These are phyloP conservation scores for Quercus glauca DNA, from an alignment of 306 rosid genomes.

Conservation along the genomic window DNA sequence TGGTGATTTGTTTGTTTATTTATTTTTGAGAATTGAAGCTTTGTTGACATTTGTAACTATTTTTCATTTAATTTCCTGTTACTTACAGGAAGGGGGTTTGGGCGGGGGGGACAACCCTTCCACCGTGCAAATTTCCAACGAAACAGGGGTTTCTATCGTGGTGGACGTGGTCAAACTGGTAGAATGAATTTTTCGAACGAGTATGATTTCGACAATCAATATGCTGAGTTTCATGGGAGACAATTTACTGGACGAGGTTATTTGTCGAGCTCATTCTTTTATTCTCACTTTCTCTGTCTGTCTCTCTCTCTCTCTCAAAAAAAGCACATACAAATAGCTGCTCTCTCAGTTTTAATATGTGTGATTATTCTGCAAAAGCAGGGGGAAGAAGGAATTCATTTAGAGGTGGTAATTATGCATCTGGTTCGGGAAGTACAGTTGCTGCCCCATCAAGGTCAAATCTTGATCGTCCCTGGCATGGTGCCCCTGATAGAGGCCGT, in stretches of 20 bases:
- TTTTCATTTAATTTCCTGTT: conserved; percentile 2
- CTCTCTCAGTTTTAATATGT: background rate
- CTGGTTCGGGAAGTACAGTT: conserved; percentile 35
- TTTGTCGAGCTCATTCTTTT: conserved; percentile 16
- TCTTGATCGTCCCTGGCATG: conserved; percentile 50
- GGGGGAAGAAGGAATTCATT: conserved; percentile 47
- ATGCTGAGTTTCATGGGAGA: conserved; percentile 52
- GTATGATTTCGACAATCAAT: conserved; percentile 26
- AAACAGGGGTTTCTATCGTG: conserved; percentile 43
- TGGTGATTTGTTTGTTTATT: conserved; percentile 32
- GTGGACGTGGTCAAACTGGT: conserved; percentile 49
- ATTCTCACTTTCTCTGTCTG: background rate
- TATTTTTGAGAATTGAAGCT: conserved; percentile 17
- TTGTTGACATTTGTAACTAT: conserved; percentile 5
- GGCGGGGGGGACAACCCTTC: conserved; percentile 42
- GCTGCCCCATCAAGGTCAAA: conserved; percentile 53
- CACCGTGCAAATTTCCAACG: conserved; percentile 41
- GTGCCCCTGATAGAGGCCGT: conserved; percentile 46
- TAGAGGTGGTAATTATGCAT: conserved; percentile 46
- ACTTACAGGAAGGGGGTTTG: conserved; percentile 53
- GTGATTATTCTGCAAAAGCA: conserved; percentile 29
- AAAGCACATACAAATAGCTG: background rate
- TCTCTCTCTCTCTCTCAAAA: background rate
- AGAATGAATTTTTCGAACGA: conserved; percentile 40
- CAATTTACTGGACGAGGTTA: conserved; percentile 51